These are phyloP conservation scores for Mytilinidion resinicola DNA, from an alignment of 495 filamentous ascomycete genomes.

Conservation along the genomic window DNA sequence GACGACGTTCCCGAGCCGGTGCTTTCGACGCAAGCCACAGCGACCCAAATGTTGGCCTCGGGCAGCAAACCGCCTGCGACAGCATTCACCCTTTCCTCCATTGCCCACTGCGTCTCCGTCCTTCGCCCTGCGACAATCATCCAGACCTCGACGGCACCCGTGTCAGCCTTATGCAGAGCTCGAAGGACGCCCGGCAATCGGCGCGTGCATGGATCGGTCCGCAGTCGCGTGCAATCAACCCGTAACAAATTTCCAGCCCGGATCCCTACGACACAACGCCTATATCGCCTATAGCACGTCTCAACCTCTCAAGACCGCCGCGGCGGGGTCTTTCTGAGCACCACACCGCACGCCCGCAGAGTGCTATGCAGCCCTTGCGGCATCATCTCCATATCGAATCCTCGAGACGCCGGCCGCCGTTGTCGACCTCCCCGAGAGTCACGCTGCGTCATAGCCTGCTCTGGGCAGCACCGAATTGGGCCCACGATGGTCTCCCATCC, in stretches of 20 bases:
- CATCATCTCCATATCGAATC: no score
- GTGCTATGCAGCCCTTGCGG: no score
- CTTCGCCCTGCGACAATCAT: no score
- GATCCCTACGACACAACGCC: conserved; percentile 6
- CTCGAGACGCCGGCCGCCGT: neutral
- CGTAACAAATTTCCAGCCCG: conserved; percentile 9
- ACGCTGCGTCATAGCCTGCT: neutral
- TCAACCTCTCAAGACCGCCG: conserved; percentile 1
- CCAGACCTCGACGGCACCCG: neutral
- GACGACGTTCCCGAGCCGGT: no score
- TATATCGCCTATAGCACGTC: conserved; percentile 7
- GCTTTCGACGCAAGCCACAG: no score
- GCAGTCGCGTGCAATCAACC: conserved; percentile 9
- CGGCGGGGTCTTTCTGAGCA: no score
- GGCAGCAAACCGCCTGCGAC: no score
- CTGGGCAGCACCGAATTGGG: neutral
- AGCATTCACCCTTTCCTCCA: no score
- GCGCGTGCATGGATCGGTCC: conserved; percentile 2
- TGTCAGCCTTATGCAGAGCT: conserved; percentile 2
- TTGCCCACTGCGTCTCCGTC: no score
- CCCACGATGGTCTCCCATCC: conserved; percentile 8
- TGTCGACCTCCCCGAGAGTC: neutral
- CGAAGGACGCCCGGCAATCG: neutral
- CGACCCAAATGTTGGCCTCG: no score
- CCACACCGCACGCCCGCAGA: no score